Evolutionary conservation across 2,329 filamentous ascomycete species (phyloP), one percentile per base, ranked within the genome.

Genomic region (Hypoxylon sp.): DNA sequence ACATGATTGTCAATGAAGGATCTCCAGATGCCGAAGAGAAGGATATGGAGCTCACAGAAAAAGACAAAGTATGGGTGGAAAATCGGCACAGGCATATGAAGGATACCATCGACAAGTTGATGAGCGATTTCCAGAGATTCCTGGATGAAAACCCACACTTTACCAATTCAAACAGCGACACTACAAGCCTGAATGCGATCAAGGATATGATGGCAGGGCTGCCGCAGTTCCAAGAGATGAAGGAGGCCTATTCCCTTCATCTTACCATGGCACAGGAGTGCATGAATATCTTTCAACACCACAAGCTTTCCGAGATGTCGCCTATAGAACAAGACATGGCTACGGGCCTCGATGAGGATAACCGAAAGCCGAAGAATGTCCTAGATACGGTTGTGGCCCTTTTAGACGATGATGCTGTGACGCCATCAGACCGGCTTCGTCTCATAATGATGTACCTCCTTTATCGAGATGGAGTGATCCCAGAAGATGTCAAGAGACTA

Each of bases 61-160:
- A 93, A 75, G 96, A 99, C 82, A 92, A 91, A 78, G 92, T 99
- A 51, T 99, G 96, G 96, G 91, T 97, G 24, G 93, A 96, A 67
- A 97, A 97, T 77, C 88, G 96, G 60, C 96, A 99, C 81, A 88
- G 90, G 58, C 96, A 99, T 81, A 99, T 99, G 96, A 97, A 97
- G 79, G 94, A 98, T 79, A 96, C 96, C 2, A 94, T 98, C 74
- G 93, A 95, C 77, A 97, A 95, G 80, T 85, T 99, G 67, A 96
- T 95, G 85, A 88, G 90, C 63, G 95, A 98, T 78, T 98, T 99
- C 77, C 91, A 94, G 75, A 94, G 91, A 77, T 99, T 99, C 81
- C 87, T 97, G 75, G 89, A 91, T 47, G 91, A 96, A 67, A 97
- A 99, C 78, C 92, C 94, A 13, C 93, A 98, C 77, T 98, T 98